A percentile compares a stretch with the other conserved stretches of the same genome.
These are phyloP conservation scores for Aspergillus sclerotiicarbonarius DNA, from an alignment of 495 filamentous ascomycete species.

Conservation along the genomic window DNA sequence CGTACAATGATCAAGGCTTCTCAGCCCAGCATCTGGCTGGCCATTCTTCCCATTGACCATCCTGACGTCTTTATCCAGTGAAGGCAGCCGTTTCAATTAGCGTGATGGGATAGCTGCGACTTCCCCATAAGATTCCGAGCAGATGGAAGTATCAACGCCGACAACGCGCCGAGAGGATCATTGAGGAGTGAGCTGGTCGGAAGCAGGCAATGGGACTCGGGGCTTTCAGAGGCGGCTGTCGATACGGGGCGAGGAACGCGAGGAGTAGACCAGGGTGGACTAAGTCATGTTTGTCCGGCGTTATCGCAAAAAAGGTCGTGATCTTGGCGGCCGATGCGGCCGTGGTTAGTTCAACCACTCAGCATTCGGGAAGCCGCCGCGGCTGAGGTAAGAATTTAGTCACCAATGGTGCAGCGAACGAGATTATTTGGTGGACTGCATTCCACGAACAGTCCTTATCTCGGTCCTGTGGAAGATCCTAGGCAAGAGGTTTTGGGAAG, in stretches of 20 bases:
- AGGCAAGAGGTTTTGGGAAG: too few relatives aligned
- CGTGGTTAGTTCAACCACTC: not conserved
- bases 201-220: not conserved
- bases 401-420: not conserved
- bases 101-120: slow-evolving; percentile 11
- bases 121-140: slow-evolving; percentile 22
- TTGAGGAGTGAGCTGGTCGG: not conserved
- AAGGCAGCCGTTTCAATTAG: slow-evolving; percentile 22
- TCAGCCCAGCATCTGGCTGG: slow-evolving; percentile 68
- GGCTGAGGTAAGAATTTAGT: not conserved
- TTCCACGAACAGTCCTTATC: too few relatives aligned
- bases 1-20: slow-evolving; percentile 75
- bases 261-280: not conserved
- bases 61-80: slow-evolving; percentile 11
- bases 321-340: slow-evolving; percentile 4
- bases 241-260: not conserved
- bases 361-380: not conserved
- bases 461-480: too few relatives aligned
- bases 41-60: slow-evolving; percentile 37
- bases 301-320: not conserved
- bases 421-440: too few relatives aligned
- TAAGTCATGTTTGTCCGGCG: not conserved
- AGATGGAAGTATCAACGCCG: not conserved
- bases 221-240: not conserved
- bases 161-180: not conserved